Base-by-base conservation (phyloP, 345 rosid genomes). In the Anastatica hierochuntica region DNA sequence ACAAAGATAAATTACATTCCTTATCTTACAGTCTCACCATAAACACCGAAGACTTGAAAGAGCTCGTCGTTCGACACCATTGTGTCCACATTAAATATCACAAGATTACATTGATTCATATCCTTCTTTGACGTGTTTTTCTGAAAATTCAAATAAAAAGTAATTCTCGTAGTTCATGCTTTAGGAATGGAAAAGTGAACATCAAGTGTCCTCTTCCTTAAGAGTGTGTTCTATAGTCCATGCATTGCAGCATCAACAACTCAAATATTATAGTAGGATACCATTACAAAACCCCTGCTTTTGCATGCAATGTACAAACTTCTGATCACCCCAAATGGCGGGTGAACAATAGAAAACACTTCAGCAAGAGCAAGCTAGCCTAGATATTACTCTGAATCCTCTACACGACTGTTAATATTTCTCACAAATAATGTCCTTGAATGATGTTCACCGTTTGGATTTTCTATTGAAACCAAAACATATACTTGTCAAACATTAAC, bases 61-160 rank as follows among this genome's bases (percentile, higher is more conserved):
- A 86, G 90, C 56, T 90, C 94, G 19, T 90, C 94, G 43, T 83
- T 85, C 11, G 95, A 81, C 20, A 90, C 88, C 4, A 90, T 81
- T 49, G 90, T 71, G 64, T 90, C 97, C 74, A 90, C 77, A 68
- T 90, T 90, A 68, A 90, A 90, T 20, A 81, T 82, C 53, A 90
- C 97, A 54, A 90, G 87, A 41, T 95, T 90, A 45, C 97, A 95
- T 69, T 90, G 97, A 63, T 90, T 90, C 56, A 83, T 74, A 53
- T 90, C 97, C 76, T 90, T 90, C 53, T 90, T 95, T 11, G 95
- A 85, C 8, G 97, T 95, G 63, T 90, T 90, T 67, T 90, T 95
- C 97, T 90, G 16, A 47, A 15, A 53, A 14, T 14, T 53, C 16
- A 33, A 60, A 48, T 11, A 12, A 15, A 53, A 15, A 31, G 39